Percentiles rank a stretch among this genome's conserved stretches.
Evolutionary conservation across 2,329 filamentous ascomycete genomes (phyloP).

Genomic region (Arthrobotrys conoides): DNA sequence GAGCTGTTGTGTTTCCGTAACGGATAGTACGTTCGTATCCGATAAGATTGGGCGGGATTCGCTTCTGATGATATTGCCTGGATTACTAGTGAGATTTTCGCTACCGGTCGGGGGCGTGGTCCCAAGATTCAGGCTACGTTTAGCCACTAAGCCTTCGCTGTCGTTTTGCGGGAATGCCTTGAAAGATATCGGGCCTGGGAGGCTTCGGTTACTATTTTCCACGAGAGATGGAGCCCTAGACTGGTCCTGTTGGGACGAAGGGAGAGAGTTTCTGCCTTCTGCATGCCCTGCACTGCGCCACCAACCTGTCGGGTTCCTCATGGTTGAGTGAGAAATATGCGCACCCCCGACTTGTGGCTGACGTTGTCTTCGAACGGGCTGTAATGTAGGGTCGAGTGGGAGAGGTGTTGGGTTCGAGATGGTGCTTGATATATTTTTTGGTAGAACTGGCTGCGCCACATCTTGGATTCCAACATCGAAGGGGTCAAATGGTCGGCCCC

Average conservation of each 20-base stretch:
- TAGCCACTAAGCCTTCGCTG: neutral
- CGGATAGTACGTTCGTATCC: neutral
- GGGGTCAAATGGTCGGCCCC: constrained; percentile 21
- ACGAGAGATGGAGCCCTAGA: neutral
- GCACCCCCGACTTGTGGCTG: neutral
- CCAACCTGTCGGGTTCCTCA: neutral
- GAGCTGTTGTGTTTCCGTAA: neutral
- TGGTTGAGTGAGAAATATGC: neutral
- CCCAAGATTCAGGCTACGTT: no score
- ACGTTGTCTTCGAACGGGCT: constrained; percentile 6
- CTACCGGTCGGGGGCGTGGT: neutral
- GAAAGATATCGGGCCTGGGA: neutral
- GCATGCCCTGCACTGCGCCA: neutral
- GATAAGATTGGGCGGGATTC: neutral
- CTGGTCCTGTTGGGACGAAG: neutral
- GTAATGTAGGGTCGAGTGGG: constrained; percentile 46
- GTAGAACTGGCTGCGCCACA: neutral
- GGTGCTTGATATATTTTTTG: constrained; percentile 11
- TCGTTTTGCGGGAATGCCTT: neutral
- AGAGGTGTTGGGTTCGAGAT: constrained; percentile 49
- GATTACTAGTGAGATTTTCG: neutral
- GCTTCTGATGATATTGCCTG: neutral
- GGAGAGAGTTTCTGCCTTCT: neutral
- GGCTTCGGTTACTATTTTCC: neutral
- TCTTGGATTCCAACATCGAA: neutral